Percentiles rank a stretch among this genome's conserved stretches.
These are phyloP conservation scores for Rhynchosporium secalis DNA, from an alignment of 2,329 filamentous ascomycete species.

Conservation along the genomic window DNA sequence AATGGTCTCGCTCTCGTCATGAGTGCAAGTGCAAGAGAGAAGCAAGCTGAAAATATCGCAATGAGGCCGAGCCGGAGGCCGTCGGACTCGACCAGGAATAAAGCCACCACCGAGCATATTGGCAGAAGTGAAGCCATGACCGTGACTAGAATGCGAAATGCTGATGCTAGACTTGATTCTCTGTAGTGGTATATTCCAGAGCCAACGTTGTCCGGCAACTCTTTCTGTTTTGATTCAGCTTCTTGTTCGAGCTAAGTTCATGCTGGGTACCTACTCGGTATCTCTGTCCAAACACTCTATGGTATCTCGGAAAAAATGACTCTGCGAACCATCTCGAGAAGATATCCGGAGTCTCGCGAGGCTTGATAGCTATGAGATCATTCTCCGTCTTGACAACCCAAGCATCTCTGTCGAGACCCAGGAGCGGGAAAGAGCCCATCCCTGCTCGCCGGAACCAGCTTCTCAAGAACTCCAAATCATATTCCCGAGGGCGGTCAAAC, in stretches of 20 bases:
- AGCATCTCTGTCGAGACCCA: constrained; percentile 24
- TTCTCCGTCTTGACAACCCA: constrained; percentile 23
- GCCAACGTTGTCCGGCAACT: too few relatives aligned
- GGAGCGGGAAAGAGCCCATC: constrained; percentile 28
- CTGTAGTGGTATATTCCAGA: constrained; percentile 18
- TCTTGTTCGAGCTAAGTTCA: too few relatives aligned
- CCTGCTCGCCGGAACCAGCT: constrained; percentile 27
- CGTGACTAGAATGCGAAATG: constrained; percentile 29
- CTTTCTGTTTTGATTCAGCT: too few relatives aligned
- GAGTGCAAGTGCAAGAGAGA: constrained; percentile 30
- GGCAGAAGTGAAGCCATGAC: constrained; percentile 36
- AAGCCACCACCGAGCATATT: constrained; percentile 31
- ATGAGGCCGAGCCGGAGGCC: constrained; percentile 30
- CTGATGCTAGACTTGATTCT: constrained; percentile 18
- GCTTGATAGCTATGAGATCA: constrained; percentile 30
- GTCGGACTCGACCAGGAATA: constrained; percentile 33
- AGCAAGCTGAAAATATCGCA: constrained; percentile 31
- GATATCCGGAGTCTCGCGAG: constrained; percentile 20
- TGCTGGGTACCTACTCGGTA: too few relatives aligned
- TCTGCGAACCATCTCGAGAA: constrained; percentile 30
- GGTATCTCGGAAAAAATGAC: constrained; percentile 26
- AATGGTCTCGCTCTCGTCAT: constrained; percentile 34
- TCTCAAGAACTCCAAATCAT: not conserved
- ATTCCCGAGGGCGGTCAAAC: not conserved
- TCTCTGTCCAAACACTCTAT: constrained; percentile 12